Evolutionary conservation across 2,329 filamentous ascomycete genomes (phyloP), one percentile per base, ranked within the genome.

Genomic region (Geosmithia flava): DNA sequence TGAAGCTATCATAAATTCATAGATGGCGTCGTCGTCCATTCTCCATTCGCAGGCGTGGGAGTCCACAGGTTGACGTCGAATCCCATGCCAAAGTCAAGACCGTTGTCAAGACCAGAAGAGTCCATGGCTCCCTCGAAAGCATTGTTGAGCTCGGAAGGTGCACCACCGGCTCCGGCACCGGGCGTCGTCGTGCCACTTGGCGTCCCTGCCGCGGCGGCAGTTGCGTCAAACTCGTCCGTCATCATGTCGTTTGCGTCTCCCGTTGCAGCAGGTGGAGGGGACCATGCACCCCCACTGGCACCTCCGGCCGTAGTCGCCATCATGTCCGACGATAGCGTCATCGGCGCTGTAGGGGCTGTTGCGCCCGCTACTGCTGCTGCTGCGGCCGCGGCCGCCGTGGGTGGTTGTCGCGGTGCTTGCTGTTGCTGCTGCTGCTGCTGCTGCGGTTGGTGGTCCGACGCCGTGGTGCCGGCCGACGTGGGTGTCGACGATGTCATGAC

Each of bases 111-210:
- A 23, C 70, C 70, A 1, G 73, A 60, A 0, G 67, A 67, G 44
- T 72, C 70, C 48, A 72, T 62, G 0, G 70, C 68, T 2, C 71
- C 70, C 48, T 74, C 71, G 44, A 73, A 74, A 0, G 70, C 70
- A 40, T 71, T 74, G 45, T 72, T 73, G n/a, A 72, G 63, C 50
- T 72, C 69, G 3, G 68, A 56, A 1, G 45, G 33, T 23, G n/a
- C 30, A 13, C 20, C 43, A 8, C 11, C 5, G 3, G 3, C 40
- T 42, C 20, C 40, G 15, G 40, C 40, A 16, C 8, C 40, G 13
- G 40, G 15, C n/a, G 15, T 45, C 20, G 43, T 17, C n/a, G 11
- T 45, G 10, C 44, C n/a, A 27, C 23, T 16, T 23, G 23, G 44
- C 30, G 27, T n/a, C 5, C 23, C 13, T 3, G 30, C 19, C 20